These are phyloP conservation scores for Botrytis elliptica DNA, from an alignment of 2,329 filamentous ascomycete species.

Conservation along the genomic window DNA sequence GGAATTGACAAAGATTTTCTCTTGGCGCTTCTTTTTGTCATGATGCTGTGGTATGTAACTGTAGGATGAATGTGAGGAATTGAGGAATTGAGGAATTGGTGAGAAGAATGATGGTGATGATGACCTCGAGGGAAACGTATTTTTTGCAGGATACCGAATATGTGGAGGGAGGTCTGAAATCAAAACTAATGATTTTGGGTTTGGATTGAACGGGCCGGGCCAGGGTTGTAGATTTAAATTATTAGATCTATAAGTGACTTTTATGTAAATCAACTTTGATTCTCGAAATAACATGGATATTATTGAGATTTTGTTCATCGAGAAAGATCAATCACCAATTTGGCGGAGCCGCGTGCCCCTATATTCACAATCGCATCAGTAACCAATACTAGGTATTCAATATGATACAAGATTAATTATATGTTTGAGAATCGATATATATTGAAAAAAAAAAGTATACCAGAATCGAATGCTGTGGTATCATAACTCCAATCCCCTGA, in stretches of 20 bases:
- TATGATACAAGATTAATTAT: constrained; percentile 11
- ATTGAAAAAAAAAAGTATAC: constrained; percentile 4
- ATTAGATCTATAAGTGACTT: background rate
- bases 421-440: background rate
- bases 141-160: no score
- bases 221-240: background rate
- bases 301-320: background rate
- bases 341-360: background rate
- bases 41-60: no score
- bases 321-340: background rate
- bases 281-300: background rate
- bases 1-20: background rate
- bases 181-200: background rate
- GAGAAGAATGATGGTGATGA: no score
- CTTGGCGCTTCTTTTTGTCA: no score
- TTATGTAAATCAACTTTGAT: rapidly evolving
- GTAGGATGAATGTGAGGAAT: no score
- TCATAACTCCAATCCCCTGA: constrained; percentile 8
- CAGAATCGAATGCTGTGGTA: constrained; percentile 10
- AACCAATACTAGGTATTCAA: background rate
- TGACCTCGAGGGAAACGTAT: no score
- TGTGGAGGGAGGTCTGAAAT: no score
- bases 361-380: background rate
- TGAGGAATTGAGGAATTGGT: no score
- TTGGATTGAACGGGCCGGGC: background rate